Evolutionary conservation across 2,329 filamentous ascomycete genomes (phyloP).

Genomic region (Dryadomyces quercus-mongolicae): DNA sequence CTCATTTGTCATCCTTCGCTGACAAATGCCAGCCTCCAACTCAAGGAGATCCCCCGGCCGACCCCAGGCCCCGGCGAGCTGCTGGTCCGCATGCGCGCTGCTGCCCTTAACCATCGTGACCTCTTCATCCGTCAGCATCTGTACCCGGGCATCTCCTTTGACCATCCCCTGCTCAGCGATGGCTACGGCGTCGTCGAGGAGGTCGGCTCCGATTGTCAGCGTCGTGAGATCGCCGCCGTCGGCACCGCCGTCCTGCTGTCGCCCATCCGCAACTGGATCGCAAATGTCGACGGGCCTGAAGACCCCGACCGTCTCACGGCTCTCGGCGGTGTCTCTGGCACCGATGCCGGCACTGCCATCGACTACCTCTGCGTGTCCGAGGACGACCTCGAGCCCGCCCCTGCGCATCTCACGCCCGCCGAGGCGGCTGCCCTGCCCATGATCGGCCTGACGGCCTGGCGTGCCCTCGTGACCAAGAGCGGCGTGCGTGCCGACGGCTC

Average conservation of each 20-base stretch:
- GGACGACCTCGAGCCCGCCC: conserved; percentile 63
- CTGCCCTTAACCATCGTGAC: conserved; percentile 88
- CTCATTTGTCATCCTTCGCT: background rate
- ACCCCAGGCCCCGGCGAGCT: conserved; percentile 55
- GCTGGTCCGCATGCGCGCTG: conserved; percentile 63
- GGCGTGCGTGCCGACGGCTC: conserved; percentile 34
- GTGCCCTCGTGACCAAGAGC: conserved; percentile 71
- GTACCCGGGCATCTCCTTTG: conserved; percentile 76
- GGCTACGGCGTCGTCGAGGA: conserved; percentile 63
- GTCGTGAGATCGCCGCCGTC: conserved; percentile 30
- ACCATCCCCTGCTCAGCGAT: conserved; percentile 68
- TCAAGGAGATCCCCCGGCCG: conserved; percentile 51
- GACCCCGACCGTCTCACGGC: conserved; percentile 44
- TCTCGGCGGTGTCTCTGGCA: conserved; percentile 54
- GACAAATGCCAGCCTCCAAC: conserved; percentile 33
- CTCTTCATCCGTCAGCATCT: conserved; percentile 87
- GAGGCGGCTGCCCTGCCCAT: conserved; percentile 80
- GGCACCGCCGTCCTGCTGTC: conserved; percentile 65
- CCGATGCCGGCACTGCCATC: conserved; percentile 58
- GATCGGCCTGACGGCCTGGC: conserved; percentile 78
- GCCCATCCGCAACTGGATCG: conserved; percentile 67
- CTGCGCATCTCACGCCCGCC: conserved; percentile 54
- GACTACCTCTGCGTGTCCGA: conserved; percentile 61
- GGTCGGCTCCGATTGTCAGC: conserved; percentile 35
- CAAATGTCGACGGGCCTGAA: conserved; percentile 63